A percentile compares a stretch with the other conserved stretches of the same genome.
These are phyloP conservation scores for Fusarium cyanostomum DNA, from an alignment of 2,329 filamentous ascomycete species.

Conservation along the genomic window DNA sequence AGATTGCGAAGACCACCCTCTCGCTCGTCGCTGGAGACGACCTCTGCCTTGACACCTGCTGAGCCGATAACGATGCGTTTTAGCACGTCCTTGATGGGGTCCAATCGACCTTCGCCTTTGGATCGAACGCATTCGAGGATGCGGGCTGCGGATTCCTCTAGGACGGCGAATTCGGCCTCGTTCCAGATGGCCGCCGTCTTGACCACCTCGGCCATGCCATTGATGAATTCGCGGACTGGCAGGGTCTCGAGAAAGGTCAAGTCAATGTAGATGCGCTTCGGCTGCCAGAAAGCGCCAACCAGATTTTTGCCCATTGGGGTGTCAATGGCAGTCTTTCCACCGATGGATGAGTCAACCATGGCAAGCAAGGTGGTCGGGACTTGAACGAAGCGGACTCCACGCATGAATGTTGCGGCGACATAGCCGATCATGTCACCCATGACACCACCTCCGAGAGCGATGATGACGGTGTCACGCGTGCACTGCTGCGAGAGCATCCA, in stretches of 20 bases:
- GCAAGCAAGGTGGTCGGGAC: conserved; percentile 93
- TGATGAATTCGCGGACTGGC: conserved; percentile 92
- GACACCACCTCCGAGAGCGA: conserved; percentile 93
- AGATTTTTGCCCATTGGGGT: conserved; percentile 96
- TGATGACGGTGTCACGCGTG: conserved; percentile 92
- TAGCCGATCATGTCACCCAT: conserved; percentile 99
- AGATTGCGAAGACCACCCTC: conserved; percentile 94
- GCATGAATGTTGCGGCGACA: conserved; percentile 98
- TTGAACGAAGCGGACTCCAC: conserved; percentile 94
- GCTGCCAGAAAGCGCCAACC: conserved; percentile 96
- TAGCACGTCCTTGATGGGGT: conserved; percentile 74
- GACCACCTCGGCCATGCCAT: conserved; percentile 98
- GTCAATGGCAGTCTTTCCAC: conserved; percentile 98
- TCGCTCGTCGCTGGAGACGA: conserved; percentile 93
- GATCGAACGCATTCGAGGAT: conserved; percentile 66
- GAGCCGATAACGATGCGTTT: conserved; percentile 88
- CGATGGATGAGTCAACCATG: conserved; percentile 99
- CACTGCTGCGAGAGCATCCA: conserved; percentile 95
- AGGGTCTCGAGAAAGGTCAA: conserved; percentile 90
- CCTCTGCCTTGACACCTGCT: conserved; percentile 90
- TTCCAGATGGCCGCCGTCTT: conserved; percentile 98
- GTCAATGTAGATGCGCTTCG: conserved; percentile 92
- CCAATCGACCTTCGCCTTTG: conserved; percentile 65
- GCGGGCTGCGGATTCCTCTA: conserved; percentile 82
- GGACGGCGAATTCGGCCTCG: conserved; percentile 81